Percentiles rank a stretch among this genome's conserved stretches.
Conservation (phyloP, 495 filamentous ascomycete species). For the Aspergillus panamensis region DNA sequence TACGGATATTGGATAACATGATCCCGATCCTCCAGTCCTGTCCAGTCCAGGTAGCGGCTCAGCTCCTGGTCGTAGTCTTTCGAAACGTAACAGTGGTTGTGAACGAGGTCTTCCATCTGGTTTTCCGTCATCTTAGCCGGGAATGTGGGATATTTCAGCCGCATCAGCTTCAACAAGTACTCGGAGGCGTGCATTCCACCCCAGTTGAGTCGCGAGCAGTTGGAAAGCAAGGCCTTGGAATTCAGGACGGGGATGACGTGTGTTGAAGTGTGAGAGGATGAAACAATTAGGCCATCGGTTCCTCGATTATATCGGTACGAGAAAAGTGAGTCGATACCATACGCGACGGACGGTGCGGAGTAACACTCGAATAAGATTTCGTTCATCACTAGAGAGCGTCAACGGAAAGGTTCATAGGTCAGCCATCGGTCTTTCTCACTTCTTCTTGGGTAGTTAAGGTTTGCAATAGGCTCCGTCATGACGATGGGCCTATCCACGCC, state of each 20-base stretch:
- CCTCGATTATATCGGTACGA: constrained; percentile 91
- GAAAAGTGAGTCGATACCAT: constrained; percentile 94
- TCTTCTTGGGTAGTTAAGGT: constrained; percentile 78
- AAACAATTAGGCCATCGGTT: constrained; percentile 82
- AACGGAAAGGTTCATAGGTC: constrained; percentile 7
- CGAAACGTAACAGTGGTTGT: constrained; percentile 87
- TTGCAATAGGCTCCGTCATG: constrained; percentile 95
- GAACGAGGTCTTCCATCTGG: constrained; percentile 82
- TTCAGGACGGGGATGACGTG: constrained; percentile 94
- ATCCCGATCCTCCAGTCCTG: constrained; percentile 82
- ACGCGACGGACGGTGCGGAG: constrained; percentile 78
- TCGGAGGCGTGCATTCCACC: constrained; percentile 85
- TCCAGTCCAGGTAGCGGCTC: constrained; percentile 73
- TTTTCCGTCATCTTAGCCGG: constrained; percentile 77
- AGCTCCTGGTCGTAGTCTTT: constrained; percentile 77
- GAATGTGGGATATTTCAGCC: constrained; percentile 89
- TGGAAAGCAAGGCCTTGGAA: constrained; percentile 73
- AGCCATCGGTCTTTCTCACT: constrained; percentile 49
- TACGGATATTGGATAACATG: constrained; percentile 88
- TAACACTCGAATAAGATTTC: constrained; percentile 97
- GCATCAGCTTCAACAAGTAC: constrained; percentile 83
- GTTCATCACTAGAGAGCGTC: constrained; percentile 69
- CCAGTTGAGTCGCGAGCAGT: constrained; percentile 90
- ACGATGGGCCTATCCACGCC: constrained; percentile 80
- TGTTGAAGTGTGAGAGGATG: constrained; percentile 87